phyloP scores from a whole-genome alignment of 2,329 filamentous ascomycete species.

The Rugonectria rugulosa region DNA sequence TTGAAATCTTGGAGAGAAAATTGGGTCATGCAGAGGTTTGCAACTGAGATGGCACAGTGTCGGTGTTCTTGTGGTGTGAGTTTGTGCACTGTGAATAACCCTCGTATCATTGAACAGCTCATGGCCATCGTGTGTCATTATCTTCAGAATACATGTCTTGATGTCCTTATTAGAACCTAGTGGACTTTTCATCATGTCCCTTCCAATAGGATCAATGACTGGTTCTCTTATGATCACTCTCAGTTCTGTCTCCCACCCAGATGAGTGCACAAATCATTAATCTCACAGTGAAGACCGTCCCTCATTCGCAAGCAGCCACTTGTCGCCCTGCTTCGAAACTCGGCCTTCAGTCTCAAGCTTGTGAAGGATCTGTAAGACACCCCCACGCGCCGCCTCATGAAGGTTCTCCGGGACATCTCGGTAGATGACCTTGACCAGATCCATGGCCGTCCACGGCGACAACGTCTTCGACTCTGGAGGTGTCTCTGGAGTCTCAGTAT shows the following conservation, averaged over 20 bases:
- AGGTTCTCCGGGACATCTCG: conserved; percentile 77
- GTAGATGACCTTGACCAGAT: conserved; percentile 90
- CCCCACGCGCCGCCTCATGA: conserved; percentile 77
- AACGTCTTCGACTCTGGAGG: conserved; percentile 28
- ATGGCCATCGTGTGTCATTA: too few species aligned
- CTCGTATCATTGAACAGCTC: too few species aligned
- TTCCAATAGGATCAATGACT: not conserved
- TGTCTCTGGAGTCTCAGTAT: conserved; percentile 40
- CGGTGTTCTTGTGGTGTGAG: not conserved
- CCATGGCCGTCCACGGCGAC: conserved; percentile 72
- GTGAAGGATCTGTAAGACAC: conserved; percentile 77
- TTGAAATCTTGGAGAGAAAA: not conserved
- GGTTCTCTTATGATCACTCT: not conserved
- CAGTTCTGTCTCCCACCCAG: too few species aligned
- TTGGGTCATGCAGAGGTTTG: not conserved
- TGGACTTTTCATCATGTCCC: too few species aligned
- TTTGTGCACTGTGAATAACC: not conserved
- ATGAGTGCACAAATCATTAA: not conserved
- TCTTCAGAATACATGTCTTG: too few species aligned
- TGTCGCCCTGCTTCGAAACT: conserved; percentile 53
- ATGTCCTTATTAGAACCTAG: too few species aligned
- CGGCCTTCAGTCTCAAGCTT: conserved; percentile 81
- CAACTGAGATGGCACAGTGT: not conserved
- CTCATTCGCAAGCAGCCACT: conserved; percentile 38
- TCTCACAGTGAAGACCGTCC: conserved; percentile 35